Conservation (phyloP, 2,329 filamentous ascomycete genomes). For the Xylaria sp. region DNA sequence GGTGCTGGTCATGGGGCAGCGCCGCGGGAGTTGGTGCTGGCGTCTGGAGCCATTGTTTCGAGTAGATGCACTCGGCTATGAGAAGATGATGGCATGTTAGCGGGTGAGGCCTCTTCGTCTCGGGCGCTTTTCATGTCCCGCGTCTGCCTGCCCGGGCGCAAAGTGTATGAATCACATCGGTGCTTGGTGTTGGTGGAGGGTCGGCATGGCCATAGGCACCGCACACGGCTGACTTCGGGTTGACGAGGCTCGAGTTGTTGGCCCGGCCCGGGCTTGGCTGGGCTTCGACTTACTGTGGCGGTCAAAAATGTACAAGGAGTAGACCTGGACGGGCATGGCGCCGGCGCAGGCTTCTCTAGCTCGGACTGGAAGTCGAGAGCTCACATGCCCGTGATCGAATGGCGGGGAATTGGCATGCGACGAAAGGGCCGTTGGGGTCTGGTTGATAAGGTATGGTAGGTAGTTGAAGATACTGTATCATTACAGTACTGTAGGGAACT, state of each 20-base stretch:
- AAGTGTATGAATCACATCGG: slow-evolving; percentile 15
- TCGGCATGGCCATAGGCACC: slow-evolving; percentile 31
- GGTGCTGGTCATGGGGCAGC: slow-evolving; percentile 50
- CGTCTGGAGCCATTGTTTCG: slow-evolving; percentile 77
- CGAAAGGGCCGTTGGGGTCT: neutral
- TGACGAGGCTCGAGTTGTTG: slow-evolving; percentile 20
- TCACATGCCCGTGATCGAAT: slow-evolving; percentile 43
- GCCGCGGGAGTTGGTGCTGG: slow-evolving; percentile 57
- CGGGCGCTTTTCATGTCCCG: slow-evolving; percentile 9
- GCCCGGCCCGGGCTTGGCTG: neutral
- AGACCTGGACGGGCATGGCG: slow-evolving; percentile 80
- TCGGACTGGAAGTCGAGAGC: slow-evolving; percentile 38
- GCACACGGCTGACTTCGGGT: slow-evolving; percentile 24
- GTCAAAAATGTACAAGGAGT: slow-evolving; percentile 99
- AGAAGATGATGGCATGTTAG: slow-evolving; percentile 31
- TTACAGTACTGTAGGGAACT: too few relatives aligned
- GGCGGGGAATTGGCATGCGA: slow-evolving; percentile 16
- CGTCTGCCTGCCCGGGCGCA: slow-evolving; percentile 18
- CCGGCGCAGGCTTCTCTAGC: slow-evolving; percentile 35
- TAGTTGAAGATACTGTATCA: neutral
- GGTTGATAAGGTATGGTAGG: neutral
- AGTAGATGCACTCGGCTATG: slow-evolving; percentile 96
- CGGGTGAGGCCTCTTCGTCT: slow-evolving; percentile 6
- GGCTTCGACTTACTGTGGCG: slow-evolving; percentile 78
- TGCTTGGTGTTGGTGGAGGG: neutral